Evolutionary conservation across 495 filamentous ascomycete genomes (phyloP).

Genomic region (Neurospora cerealis): DNA sequence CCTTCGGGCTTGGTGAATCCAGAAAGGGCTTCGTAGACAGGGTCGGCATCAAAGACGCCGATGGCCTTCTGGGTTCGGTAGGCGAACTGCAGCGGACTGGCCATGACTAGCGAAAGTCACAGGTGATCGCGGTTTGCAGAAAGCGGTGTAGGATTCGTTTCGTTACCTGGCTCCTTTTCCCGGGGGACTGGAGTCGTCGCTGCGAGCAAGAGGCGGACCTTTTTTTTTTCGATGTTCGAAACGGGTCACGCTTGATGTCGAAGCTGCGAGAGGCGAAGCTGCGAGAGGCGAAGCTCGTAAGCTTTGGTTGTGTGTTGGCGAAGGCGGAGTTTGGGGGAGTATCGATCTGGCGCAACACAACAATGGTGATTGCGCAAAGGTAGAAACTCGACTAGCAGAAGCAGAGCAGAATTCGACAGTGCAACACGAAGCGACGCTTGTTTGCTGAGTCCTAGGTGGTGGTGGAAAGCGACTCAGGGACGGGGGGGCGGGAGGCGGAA

Average conservation of each 20-base stretch:
- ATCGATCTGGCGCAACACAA: background rate
- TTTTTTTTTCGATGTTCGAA: background rate
- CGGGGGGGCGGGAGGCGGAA: background rate
- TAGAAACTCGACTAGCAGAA: background rate
- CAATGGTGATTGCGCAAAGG: background rate
- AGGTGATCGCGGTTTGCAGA: conserved; percentile 32
- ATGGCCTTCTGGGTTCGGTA: conserved; percentile 94
- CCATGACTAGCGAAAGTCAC: conserved; percentile 86
- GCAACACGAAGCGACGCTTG: background rate
- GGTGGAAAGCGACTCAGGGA: background rate
- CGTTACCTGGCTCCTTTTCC: conserved; percentile 12
- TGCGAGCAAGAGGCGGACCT: background rate
- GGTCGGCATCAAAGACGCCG: conserved; percentile 82
- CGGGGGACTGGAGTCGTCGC: background rate
- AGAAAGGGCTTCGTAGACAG: conserved; percentile 74
- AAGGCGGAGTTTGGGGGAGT: background rate
- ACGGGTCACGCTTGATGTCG: background rate
- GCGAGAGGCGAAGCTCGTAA: background rate
- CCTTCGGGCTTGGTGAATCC: conserved; percentile 87
- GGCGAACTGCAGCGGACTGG: conserved; percentile 79
- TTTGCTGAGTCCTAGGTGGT: background rate
- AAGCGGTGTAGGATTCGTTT: conserved; percentile 4
- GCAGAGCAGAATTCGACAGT: background rate
- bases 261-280: background rate
- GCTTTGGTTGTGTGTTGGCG: background rate